phyloP scores from a whole-genome alignment of 2,329 filamentous ascomycete genomes.

The Fonsecaea multimorphosa region DNA sequence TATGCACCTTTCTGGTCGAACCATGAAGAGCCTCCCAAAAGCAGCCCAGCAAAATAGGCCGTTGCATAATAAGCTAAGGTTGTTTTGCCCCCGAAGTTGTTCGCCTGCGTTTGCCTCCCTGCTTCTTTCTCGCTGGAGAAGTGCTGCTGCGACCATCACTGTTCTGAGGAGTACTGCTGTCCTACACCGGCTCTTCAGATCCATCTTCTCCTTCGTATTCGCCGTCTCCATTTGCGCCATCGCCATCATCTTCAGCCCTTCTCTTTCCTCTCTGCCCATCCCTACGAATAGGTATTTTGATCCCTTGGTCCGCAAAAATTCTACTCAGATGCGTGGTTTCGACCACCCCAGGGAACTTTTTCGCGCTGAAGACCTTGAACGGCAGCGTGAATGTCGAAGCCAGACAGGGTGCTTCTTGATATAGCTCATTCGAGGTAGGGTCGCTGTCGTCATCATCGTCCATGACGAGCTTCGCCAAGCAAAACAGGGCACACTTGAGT shows the following conservation, averaged over 20 bases:
- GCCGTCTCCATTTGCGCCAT: constrained; percentile 13
- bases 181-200: background rate
- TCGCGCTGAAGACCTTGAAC: constrained; percentile 94
- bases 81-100: background rate
- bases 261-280: constrained; percentile 65
- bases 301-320: constrained; percentile 89
- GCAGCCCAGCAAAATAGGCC: background rate
- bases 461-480: constrained; percentile 66
- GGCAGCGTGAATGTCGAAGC: constrained; percentile 84
- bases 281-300: constrained; percentile 95
- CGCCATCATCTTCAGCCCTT: constrained; percentile 38
- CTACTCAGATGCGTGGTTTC: constrained; percentile 92
- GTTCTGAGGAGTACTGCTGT: background rate
- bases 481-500: constrained; percentile 81
- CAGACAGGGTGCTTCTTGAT: constrained; percentile 65
- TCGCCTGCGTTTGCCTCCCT: background rate
- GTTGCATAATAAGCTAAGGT: background rate
- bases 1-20: background rate
- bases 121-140: background rate
- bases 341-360: constrained; percentile 97
- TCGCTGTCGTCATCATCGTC: constrained; percentile 11
- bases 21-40: background rate
- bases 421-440: constrained; percentile 17
- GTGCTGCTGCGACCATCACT: no score
- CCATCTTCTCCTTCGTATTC: constrained; percentile 13